Percentiles rank a stretch among this genome's conserved stretches.
These are phyloP conservation scores for Hymenoscyphus scutula DNA, from an alignment of 2,329 filamentous ascomycete species.

Conservation along the genomic window DNA sequence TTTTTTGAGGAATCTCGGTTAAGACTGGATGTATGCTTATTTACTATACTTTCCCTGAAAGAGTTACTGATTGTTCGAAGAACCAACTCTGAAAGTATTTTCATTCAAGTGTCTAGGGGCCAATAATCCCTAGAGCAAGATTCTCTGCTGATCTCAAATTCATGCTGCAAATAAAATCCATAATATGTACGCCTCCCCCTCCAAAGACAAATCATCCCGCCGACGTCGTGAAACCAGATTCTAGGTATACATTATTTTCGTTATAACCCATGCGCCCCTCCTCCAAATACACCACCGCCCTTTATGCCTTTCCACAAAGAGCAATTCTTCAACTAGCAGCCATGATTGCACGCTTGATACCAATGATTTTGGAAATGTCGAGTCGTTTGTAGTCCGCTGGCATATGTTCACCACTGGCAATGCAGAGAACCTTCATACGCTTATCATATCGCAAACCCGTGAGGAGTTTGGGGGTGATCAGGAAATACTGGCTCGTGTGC, in stretches of 20 bases:
- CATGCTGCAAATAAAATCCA: not conserved
- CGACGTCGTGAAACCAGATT: conserved; percentile 2
- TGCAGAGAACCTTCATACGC: conserved; percentile 91
- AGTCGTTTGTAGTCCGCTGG: conserved; percentile 44
- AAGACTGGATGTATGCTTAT: too few relatives aligned
- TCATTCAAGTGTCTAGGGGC: not conserved
- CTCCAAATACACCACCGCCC: not conserved
- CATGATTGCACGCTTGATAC: conserved; percentile 30
- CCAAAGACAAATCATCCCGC: not conserved
- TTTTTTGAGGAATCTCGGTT: too few relatives aligned
- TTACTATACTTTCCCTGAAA: too few relatives aligned
- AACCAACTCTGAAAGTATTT: not conserved
- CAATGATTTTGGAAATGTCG: conserved; percentile 34
- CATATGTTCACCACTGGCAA: conserved; percentile 81
- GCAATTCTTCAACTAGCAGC: conserved; percentile 14
- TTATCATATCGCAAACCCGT: conserved; percentile 80
- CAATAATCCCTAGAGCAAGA: not conserved
- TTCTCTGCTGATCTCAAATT: not conserved
- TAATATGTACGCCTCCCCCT: not conserved
- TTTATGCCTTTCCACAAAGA: not conserved
- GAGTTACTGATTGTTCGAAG: not conserved
- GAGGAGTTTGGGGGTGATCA: conserved; percentile 95
- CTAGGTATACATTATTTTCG: not conserved
- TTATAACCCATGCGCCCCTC: not conserved
- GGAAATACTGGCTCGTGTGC: conserved; percentile 82